phyloP scores from a whole-genome alignment of 257 asterid species.

The Lycium ferocissimum region DNA sequence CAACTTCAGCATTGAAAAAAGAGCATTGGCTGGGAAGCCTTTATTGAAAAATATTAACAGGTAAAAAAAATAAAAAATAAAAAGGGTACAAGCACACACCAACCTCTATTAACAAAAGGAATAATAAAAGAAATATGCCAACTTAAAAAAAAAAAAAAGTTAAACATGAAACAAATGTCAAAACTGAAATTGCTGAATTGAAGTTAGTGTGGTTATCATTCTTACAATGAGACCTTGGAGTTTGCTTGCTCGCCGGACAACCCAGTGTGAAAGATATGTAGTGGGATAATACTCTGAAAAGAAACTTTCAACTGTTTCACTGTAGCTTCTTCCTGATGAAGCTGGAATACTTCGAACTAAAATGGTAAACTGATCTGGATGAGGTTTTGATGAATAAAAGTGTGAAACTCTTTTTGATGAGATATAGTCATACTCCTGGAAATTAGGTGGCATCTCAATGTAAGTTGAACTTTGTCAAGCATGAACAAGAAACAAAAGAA shows the following conservation, averaged over 20 bases:
- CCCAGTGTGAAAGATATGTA: slow-evolving; percentile 85
- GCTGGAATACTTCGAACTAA: slow-evolving; percentile 90
- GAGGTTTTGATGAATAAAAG: slow-evolving; percentile 81
- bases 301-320: slow-evolving; percentile 79
- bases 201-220: slow-evolving; percentile 34
- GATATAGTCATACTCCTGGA: slow-evolving; percentile 88
- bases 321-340: slow-evolving; percentile 65
- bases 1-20: neutral
- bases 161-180: slow-evolving; percentile 9
- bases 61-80: neutral
- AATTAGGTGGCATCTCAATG: slow-evolving; percentile 35
- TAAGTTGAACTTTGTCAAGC: slow-evolving; percentile 24
- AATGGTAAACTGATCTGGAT: slow-evolving; percentile 78
- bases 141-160: slow-evolving; percentile 19
- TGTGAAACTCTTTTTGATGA: slow-evolving; percentile 70
- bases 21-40: neutral
- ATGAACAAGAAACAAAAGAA: slow-evolving; percentile 25
- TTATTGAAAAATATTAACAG: slow-evolving; percentile 6
- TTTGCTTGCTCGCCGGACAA: slow-evolving; percentile 77
- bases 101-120: neutral
- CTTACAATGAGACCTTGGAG: slow-evolving; percentile 85
- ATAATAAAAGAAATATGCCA: neutral
- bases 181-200: slow-evolving; percentile 21
- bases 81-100: slow-evolving; percentile 17
- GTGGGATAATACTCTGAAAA: slow-evolving; percentile 80